A percentile compares a stretch with the other conserved stretches of the same genome.
Evolutionary conservation across 345 rosid genomes (phyloP).

Genomic region (Melaleuca quinquenervia): DNA sequence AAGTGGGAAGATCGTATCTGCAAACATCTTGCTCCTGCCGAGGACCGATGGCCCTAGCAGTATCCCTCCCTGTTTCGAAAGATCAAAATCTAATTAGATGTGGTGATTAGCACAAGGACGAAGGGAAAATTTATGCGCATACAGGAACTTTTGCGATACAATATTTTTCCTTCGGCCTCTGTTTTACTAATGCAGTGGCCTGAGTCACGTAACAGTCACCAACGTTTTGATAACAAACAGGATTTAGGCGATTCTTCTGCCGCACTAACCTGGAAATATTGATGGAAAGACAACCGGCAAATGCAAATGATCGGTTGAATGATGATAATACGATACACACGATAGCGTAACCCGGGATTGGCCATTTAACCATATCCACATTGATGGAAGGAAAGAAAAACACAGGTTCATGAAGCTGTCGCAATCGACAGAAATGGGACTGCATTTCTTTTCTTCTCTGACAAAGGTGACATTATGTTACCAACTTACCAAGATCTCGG

Average conservation of each 20-base stretch:
- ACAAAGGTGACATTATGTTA: background rate
- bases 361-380: background rate
- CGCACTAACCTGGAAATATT: background rate
- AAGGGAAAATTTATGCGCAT: background rate
- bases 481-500: slow-evolving; percentile 60
- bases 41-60: slow-evolving; percentile 78
- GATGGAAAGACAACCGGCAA: background rate
- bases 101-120: background rate
- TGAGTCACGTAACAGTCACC: background rate
- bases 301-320: background rate
- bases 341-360: background rate
- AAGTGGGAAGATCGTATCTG: slow-evolving; percentile 49
- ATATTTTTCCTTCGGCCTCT: background rate
- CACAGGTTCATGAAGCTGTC: background rate
- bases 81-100: background rate
- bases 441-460: background rate
- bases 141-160: background rate
- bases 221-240: background rate
- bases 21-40: slow-evolving; percentile 28
- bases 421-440: background rate
- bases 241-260: background rate
- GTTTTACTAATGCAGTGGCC: background rate
- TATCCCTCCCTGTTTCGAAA: slow-evolving; percentile 55
- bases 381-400: background rate
- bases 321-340: background rate